Percentiles rank a stretch among this genome's conserved stretches.
These are phyloP conservation scores for Aphanocladium album DNA, from an alignment of 2,329 filamentous ascomycete genomes.

Conservation along the genomic window DNA sequence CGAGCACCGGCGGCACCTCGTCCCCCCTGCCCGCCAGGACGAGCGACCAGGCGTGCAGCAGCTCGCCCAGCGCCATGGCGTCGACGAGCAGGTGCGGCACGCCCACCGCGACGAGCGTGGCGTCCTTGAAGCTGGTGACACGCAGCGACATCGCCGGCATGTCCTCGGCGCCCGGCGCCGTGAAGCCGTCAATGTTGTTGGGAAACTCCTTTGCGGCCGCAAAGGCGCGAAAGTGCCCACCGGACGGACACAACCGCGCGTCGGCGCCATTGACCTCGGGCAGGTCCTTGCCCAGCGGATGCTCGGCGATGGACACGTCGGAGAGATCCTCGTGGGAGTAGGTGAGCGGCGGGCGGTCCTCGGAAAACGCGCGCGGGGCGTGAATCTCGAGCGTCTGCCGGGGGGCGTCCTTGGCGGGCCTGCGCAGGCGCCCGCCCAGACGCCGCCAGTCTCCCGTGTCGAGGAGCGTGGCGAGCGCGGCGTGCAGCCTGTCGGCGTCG, in stretches of 20 bases:
- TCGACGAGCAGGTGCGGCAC: slow-evolving; percentile 44
- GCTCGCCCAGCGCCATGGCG: slow-evolving; percentile 33
- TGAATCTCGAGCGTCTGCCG: background rate
- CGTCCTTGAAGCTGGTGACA: slow-evolving; percentile 41
- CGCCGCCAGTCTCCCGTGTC: slow-evolving; percentile 41
- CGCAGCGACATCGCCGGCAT: slow-evolving; percentile 41
- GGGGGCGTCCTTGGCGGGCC: background rate
- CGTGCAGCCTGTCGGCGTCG: slow-evolving; percentile 33
- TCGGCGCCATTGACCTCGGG: background rate
- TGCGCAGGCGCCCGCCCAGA: slow-evolving; percentile 37
- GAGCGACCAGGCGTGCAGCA: slow-evolving; percentile 40
- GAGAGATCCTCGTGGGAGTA: background rate
- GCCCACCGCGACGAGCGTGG: slow-evolving; percentile 39
- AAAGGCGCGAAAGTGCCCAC: background rate
- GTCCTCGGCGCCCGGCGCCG: slow-evolving; percentile 28
- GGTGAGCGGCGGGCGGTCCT: background rate
- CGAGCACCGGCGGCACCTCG: slow-evolving; percentile 30
- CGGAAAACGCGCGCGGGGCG: background rate
- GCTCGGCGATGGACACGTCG: background rate
- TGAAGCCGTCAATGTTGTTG: slow-evolving; percentile 1
- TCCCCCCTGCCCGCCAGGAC: slow-evolving; percentile 37
- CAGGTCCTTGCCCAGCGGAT: background rate
- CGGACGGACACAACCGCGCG: background rate
- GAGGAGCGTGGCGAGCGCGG: slow-evolving; percentile 33
- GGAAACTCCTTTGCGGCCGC: background rate